Evolutionary conservation across 2,329 filamentous ascomycete genomes (phyloP), one percentile per base, ranked within the genome.

Genomic region (Hypoxylon sp.): DNA sequence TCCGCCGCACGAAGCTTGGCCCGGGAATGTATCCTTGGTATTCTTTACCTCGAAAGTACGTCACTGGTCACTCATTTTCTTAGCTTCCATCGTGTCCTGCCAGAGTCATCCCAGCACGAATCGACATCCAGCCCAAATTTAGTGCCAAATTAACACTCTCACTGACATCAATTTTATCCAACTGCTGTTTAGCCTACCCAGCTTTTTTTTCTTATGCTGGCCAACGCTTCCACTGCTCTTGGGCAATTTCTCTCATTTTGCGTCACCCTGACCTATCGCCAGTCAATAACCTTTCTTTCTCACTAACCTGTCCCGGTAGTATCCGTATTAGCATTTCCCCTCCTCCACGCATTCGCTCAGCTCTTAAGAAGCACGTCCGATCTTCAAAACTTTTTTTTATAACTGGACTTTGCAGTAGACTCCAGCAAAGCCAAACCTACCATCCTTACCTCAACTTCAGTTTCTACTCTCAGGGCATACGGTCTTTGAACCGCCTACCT

Each of bases 101-200:
- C 19, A 46, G 41, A 53, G 57, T 62, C 43, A 49, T 59, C 50
- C 49, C 37, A 64, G 64, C 32, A 56, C 51, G 20, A 56, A 58
- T 58, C 11, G 37, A 59, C 44, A 44, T 59, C 46, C 60, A 49
- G 47, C 55, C 59, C 55, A 58, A 57, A 58, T 58, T 54, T 60
- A 60, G 56, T 49, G 28, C 61, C 39, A 39, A 57, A 57, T 64
- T 53, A 41, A 56, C 34, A 54, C 54, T 62, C 26, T 52, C 28
- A 63, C 44, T 69, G 64, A 67, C 67, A 69, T 69, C 67, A 65
- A 65, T 59, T 67, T 62, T 61, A 68, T 59, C 64, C 53, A 68
- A 67, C 49, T 56, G 56, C 34, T 64, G 24, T 52, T 32, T 51
- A 56, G 62, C 53, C 37, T 59, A 52, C 30, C 56, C 47, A 65